Conservation (phyloP, 2,329 filamentous ascomycete species). For the Didymella pinodella region DNA sequence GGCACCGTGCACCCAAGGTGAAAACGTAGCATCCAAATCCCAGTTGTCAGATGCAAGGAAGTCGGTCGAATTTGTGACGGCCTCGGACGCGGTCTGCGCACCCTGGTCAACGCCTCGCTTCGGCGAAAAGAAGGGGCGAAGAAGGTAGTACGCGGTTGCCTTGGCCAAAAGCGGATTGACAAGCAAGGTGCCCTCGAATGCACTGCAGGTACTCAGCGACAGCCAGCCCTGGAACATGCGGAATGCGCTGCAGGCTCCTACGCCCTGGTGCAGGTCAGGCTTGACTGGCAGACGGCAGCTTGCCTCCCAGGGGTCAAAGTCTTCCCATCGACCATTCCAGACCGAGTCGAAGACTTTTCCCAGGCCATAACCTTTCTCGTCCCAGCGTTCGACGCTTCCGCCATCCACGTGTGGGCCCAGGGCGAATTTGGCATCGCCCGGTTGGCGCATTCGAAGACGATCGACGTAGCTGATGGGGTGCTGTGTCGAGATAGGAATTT, state of each 20-base stretch:
- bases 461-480: conserved; percentile 60
- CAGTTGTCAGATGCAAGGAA: conserved; percentile 67
- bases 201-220: conserved; percentile 74
- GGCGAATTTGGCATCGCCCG: conserved; percentile 61
- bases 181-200: conserved; percentile 79
- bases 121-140: conserved; percentile 82
- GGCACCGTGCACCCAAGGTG: conserved; percentile 73
- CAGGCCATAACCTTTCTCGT: conserved; percentile 67
- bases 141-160: conserved; percentile 79
- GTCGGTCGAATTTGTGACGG: conserved; percentile 43
- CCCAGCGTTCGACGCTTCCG: conserved; percentile 61
- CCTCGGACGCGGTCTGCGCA: conserved; percentile 44
- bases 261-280: conserved; percentile 79
- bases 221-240: conserved; percentile 93
- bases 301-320: conserved; percentile 83
- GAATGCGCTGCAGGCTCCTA: conserved; percentile 84
- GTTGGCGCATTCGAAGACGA: conserved; percentile 62
- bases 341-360: conserved; percentile 75
- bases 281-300: conserved; percentile 71
- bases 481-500: conserved; percentile 53
- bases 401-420: conserved; percentile 66
- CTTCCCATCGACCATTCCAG: conserved; percentile 78
- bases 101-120: conserved; percentile 49
- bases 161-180: conserved; percentile 81
- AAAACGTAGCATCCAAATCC: conserved; percentile 62